Base-by-base conservation (phyloP, 2,329 filamentous ascomycete species). In the Orbilia oligospora region DNA sequence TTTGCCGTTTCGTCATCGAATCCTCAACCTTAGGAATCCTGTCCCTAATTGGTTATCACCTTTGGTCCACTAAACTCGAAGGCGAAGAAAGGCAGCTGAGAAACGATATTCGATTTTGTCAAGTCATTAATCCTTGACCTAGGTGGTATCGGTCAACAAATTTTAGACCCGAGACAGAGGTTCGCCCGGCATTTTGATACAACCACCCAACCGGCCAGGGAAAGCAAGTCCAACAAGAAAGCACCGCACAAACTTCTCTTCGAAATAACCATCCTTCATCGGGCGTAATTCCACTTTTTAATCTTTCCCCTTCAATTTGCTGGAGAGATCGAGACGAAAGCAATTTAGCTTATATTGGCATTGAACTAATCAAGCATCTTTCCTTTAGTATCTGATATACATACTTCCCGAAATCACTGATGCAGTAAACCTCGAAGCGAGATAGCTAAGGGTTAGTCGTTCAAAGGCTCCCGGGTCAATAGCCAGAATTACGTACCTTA, bases 141-240 rank as follows among this genome's bases (percentile, higher is more conserved):
- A 53, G 75, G 75, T 72, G 63, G 75, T 72, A 78, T 76, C 56
- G 56, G 65, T 71, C 75, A 78, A 71, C 75, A 78, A 77, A 78
- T 69, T 71, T 72, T 71, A 49, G 68, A 69, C 75, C 75, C 75
- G 64, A 72, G 36, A 63, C 44, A 78, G 55, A 78, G 73, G 75
- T 78, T 78, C 75, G 53, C 61, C 75, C 68, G 75, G 64, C 53
- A 33, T 72, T 72, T 78, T 72, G 73, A 78, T 76, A 76, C 75
- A 68, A 67, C 65, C 55, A 66, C 66, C 55, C 69, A 38, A 55
- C 51, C 65, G 48, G 36, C 72, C 68, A 71, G 68, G 68, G 68
- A 71, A 72, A 78, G 75, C 63, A 78, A 78, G 75, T 78, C 75
- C 75, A 78, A 78, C 75, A 78, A 72, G 75, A 72, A 72, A 72